phyloP scores from a whole-genome alignment of 2,329 filamentous ascomycete genomes.

The Alternaria novae-zelandiae region DNA sequence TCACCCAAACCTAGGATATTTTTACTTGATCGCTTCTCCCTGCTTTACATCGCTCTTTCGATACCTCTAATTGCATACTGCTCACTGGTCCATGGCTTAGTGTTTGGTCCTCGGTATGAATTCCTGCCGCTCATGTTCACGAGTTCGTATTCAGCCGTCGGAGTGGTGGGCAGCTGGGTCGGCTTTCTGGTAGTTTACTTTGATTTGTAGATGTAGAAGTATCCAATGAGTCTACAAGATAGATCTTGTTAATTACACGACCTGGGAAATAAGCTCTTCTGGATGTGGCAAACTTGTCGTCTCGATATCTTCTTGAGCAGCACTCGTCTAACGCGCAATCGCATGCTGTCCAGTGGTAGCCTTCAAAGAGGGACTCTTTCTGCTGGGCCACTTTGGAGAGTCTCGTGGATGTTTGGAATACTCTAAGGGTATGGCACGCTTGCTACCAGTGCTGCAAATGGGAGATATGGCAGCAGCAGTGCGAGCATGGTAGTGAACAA shows the following conservation, averaged over 20 bases:
- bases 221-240: neutral
- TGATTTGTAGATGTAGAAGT: constrained; percentile 29
- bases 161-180: constrained; percentile 95
- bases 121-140: constrained; percentile 97
- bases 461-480: neutral
- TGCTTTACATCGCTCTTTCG: constrained; percentile 86
- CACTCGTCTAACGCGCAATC: neutral
- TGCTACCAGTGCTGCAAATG: neutral
- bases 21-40: constrained; percentile 86
- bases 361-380: neutral
- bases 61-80: constrained; percentile 90
- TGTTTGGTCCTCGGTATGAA: constrained; percentile 83
- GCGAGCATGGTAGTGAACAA: neutral
- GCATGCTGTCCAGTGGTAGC: neutral
- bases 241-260: neutral
- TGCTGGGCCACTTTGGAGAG: neutral
- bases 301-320: neutral
- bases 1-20: constrained; percentile 82
- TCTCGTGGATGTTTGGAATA: neutral
- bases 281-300: neutral
- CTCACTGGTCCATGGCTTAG: constrained; percentile 79
- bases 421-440: neutral
- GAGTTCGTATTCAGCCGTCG: constrained; percentile 90
- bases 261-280: neutral
- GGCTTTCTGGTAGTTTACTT: constrained; percentile 95